These are phyloP conservation scores for Psilocybe mexicana DNA, from an alignment of 1,284 basidiomycete species.

Conservation along the genomic window DNA sequence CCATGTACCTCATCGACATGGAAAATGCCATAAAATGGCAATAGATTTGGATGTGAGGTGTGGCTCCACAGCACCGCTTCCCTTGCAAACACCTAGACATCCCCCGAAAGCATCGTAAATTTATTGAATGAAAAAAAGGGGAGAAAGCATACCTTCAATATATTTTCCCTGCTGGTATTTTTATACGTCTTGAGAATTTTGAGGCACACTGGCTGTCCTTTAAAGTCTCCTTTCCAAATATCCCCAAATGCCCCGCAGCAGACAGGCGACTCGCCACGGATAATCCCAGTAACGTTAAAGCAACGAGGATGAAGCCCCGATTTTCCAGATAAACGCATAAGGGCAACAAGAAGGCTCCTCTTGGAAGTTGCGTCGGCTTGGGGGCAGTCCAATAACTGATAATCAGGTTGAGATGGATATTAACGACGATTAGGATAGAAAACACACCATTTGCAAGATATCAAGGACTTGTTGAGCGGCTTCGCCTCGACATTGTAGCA, in stretches of 20 bases:
- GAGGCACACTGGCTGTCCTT: conserved; percentile 21
- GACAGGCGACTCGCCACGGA: conserved; percentile 6
- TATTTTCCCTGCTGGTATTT: conserved; percentile 11
- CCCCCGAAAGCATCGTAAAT: not conserved
- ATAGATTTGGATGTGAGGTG: conserved; percentile 27
- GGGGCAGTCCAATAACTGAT: conserved; percentile 14
- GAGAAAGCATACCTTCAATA: conserved; percentile 18
- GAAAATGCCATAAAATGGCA: conserved; percentile 30
- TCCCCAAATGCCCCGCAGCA: conserved; percentile 23
- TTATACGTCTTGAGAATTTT: conserved; percentile 25
- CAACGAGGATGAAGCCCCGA: conserved; percentile 25
- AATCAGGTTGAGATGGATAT: not conserved
- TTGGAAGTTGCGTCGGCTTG: conserved; percentile 8
- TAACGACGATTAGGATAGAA: not conserved
- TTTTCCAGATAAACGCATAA: conserved; percentile 22
- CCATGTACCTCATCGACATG: conserved; percentile 12
- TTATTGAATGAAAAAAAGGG: not conserved
- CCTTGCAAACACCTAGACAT: conserved; percentile 20
- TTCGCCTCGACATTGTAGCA: conserved; percentile 10
- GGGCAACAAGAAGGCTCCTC: conserved; percentile 19
- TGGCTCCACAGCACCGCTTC: conserved; percentile 31
- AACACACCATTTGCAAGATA: conserved; percentile 22
- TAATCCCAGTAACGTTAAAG: conserved; percentile 22
- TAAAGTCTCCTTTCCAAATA: conserved; percentile 24
- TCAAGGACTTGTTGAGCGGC: conserved; percentile 23